Evolutionary conservation across 2,329 filamentous ascomycete species (phyloP), one percentile per base, ranked within the genome.

Genomic region (Truncatella angustata): DNA sequence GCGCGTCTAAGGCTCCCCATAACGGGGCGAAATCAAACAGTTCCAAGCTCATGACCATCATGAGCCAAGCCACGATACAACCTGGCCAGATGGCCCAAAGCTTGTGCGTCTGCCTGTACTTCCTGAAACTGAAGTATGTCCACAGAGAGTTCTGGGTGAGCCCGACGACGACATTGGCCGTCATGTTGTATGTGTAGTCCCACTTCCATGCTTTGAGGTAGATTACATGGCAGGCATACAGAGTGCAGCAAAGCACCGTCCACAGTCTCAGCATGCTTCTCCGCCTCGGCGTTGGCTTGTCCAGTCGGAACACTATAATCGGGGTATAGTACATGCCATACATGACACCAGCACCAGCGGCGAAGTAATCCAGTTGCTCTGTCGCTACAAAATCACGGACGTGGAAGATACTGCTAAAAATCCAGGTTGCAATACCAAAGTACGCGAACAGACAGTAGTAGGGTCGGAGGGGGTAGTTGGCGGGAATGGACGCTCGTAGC

Each of bases 181-280:
- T 85, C 91, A 99, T 97, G 68, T 99, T 99, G 74, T 99, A 99
- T 4, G 87, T 88, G 69, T 99, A 99, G 70, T 97, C 89, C 89
- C 94, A 99, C 16, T 79, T 77, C 77, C 92, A 90, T 60, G 91
- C 83, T 65, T 87, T 90, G 50, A 99, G 78, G 69, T 96, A 99
- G 42, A 76, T 80, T 44, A 97, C 84, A 67, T 99, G 94, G 50
- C 81, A 74, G 23, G 78, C 65, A 69, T 96, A 99, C 49, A 96
- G 72, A 12, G 72, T 57, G 23, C 82, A 67, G 67, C 94, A 99
- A 6, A 90, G 59, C 11, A 78, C 64, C 1, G 90, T 92, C 93
- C 92, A 97, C 20, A 82, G 66, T 43, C 88, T 78, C 50, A 94
- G 76, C 45, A 90, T 47, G 70, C 77, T 59, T 39, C 66, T 67